Evolutionary conservation across 495 filamentous ascomycete genomes (phyloP).

Genomic region (Trichoderma virens): DNA sequence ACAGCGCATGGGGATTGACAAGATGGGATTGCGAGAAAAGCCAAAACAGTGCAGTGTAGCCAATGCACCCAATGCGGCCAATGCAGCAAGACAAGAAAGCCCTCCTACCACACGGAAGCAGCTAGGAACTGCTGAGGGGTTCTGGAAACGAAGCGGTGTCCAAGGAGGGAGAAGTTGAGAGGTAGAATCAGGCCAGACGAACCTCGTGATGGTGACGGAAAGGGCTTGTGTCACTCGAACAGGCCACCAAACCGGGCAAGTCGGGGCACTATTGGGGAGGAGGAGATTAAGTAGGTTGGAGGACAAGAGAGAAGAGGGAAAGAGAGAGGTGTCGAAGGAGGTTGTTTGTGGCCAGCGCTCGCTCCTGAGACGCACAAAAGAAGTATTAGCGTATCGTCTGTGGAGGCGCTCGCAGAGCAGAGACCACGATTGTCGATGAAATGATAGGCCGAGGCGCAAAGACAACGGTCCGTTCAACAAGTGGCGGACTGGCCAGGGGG

Average conservation of each 20-base stretch:
- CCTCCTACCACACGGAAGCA: background rate
- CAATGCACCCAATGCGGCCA: background rate
- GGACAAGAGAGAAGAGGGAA: background rate
- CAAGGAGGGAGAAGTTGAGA: background rate
- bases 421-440: background rate
- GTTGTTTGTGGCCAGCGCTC: slow-evolving; percentile 4
- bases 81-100: background rate
- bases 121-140: background rate
- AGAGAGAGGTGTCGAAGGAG: background rate
- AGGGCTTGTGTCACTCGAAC: slow-evolving; percentile 4
- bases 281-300: background rate
- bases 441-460: background rate
- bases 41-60: background rate
- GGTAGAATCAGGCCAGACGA: background rate
- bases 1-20: background rate
- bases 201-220: background rate
- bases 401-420: background rate
- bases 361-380: background rate
- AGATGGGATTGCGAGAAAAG: background rate
- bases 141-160: background rate
- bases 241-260: background rate
- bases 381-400: slow-evolving; percentile 4
- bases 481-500: background rate
- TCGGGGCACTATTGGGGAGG: background rate
- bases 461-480: background rate